Evolutionary conservation across 2,329 filamentous ascomycete species (phyloP).

Genomic region (Penicillium sp.): DNA sequence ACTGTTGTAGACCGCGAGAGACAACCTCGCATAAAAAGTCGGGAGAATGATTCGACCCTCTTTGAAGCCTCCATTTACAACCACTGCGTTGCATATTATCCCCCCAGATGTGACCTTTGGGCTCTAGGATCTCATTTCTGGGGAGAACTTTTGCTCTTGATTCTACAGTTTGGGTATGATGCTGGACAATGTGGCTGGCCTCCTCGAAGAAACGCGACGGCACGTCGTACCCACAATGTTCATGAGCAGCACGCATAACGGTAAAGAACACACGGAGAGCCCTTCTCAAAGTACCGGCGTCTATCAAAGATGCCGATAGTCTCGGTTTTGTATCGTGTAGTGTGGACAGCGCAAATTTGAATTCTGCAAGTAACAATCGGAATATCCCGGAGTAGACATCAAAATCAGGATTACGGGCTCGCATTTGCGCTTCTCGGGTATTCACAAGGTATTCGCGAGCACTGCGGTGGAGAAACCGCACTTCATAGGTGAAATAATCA

Average conservation of each 20-base stretch:
- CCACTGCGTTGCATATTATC: background rate
- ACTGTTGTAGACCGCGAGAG: background rate
- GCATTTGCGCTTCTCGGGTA: background rate
- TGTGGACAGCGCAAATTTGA: background rate
- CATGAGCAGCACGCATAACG: background rate
- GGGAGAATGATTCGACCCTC: background rate
- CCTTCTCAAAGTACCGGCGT: background rate
- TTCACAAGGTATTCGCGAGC: background rate
- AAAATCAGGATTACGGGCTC: background rate
- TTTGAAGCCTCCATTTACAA: background rate
- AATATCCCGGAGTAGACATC: background rate
- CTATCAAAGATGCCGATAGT: background rate
- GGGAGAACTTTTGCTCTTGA: background rate
- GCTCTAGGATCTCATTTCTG: background rate
- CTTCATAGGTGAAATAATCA: slow-evolving; percentile 1
- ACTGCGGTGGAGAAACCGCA: slow-evolving; percentile 1
- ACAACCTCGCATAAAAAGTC: background rate
- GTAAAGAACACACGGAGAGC: background rate
- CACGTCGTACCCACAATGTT: background rate
- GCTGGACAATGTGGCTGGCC: background rate
- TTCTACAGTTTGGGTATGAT: background rate
- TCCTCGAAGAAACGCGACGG: background rate
- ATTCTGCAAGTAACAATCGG: background rate
- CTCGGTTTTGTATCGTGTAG: background rate
- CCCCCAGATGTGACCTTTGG: background rate